Conservation (phyloP, 2,329 filamentous ascomycete species). For the Monosporascus sp. region DNA sequence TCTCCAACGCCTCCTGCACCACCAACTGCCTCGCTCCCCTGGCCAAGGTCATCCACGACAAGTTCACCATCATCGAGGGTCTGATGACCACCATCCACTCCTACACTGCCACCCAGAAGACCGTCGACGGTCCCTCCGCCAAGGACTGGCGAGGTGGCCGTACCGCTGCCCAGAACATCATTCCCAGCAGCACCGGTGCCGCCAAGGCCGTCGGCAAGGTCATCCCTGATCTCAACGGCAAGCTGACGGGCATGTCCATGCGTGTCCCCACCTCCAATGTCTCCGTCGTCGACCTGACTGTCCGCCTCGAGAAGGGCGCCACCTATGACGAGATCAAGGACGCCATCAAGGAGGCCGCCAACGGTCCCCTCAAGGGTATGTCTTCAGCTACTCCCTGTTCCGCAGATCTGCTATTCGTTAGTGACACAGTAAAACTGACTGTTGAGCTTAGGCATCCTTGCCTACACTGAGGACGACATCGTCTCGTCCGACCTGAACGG, state of each 20-base stretch:
- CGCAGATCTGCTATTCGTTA: neutral
- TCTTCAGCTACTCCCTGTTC: slow-evolving; percentile 9
- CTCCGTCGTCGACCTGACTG: slow-evolving; percentile 96
- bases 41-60: slow-evolving; percentile 98
- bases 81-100: slow-evolving; percentile 99
- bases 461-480: slow-evolving; percentile 94
- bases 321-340: slow-evolving; percentile 89
- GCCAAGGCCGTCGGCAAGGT: slow-evolving; percentile 99
- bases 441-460: slow-evolving; percentile 64
- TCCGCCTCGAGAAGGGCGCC: slow-evolving; percentile 86
- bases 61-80: slow-evolving; percentile 95
- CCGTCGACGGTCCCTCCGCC: slow-evolving; percentile 90
- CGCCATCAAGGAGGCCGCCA: slow-evolving; percentile 79
- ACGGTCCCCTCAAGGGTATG: slow-evolving; percentile 80
- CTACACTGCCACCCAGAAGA: slow-evolving; percentile 99
- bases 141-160: slow-evolving; percentile 99
- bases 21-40: slow-evolving; percentile 99
- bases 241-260: slow-evolving; percentile 99
- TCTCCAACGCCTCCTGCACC: slow-evolving; percentile 99
- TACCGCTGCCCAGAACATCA: slow-evolving; percentile 99
- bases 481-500: slow-evolving; percentile 94
- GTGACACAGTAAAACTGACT: slow-evolving; percentile 5
- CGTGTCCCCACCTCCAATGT: slow-evolving; percentile 98
- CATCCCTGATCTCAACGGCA: slow-evolving; percentile 95
- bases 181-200: slow-evolving; percentile 97